A percentile compares a stretch with the other conserved stretches of the same genome.
phyloP scores from a whole-genome alignment of 1,284 basidiomycete species.

The Ceraceosorus guamensis region DNA sequence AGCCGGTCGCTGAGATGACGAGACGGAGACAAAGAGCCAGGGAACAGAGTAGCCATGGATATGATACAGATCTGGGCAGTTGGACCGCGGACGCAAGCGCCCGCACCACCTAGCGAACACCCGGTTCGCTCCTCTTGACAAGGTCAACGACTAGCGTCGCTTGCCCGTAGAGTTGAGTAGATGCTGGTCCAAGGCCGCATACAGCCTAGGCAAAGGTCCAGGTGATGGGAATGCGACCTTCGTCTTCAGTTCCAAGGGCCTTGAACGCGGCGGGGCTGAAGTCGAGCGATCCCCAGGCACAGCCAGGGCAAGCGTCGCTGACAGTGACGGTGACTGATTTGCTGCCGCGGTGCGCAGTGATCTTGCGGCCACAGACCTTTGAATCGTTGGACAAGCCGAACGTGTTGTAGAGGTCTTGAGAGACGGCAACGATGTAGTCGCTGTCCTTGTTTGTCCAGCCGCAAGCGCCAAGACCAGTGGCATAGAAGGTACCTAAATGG shows the following conservation, averaged over 20 bases:
- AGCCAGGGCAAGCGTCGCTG: slow-evolving; percentile 36
- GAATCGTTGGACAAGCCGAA: slow-evolving; percentile 23
- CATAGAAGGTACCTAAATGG: slow-evolving; percentile 26
- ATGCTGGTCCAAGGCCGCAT: no score
- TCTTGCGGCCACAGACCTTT: slow-evolving; percentile 41
- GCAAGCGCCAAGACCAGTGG: slow-evolving; percentile 38
- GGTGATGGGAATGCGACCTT: slow-evolving; percentile 25
- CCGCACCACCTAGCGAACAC: no score
- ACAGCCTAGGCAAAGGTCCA: slow-evolving; percentile 21
- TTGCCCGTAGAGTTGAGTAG: no score
- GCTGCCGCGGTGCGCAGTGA: slow-evolving; percentile 32
- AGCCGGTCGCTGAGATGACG: no score
- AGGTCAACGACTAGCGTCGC: no score
- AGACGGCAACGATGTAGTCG: slow-evolving; percentile 42
- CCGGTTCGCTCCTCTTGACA: no score
- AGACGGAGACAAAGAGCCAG: no score
- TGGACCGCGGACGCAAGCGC: no score
- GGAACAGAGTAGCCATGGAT: no score
- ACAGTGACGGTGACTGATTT: slow-evolving; percentile 34
- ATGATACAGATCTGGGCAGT: no score
- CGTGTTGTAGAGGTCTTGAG: slow-evolving; percentile 26
- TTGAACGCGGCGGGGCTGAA: slow-evolving; percentile 30
- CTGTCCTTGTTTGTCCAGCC: slow-evolving; percentile 25
- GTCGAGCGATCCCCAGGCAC: slow-evolving; percentile 28
- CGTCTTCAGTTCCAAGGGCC: slow-evolving; percentile 18